These are phyloP conservation scores for Phanerochaete sordida DNA, from an alignment of 768 basidiomycete genomes.

Conservation along the genomic window DNA sequence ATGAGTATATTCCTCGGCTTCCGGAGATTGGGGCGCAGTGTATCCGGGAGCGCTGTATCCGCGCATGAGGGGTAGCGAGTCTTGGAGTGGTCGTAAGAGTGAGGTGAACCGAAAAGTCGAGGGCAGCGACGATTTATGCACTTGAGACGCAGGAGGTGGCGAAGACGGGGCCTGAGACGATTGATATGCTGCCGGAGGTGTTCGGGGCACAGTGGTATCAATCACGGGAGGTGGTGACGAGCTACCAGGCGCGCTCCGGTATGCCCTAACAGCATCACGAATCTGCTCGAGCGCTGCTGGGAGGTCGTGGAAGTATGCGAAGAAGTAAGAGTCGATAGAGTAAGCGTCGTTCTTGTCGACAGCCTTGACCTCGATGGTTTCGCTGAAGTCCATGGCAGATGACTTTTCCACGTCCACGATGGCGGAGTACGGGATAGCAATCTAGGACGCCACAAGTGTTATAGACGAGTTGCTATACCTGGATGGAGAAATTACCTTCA, in stretches of 20 bases:
- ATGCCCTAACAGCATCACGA: constrained; percentile 64
- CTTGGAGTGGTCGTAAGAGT: constrained; percentile 67
- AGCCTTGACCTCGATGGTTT: constrained; percentile 93
- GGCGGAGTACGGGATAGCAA: constrained; percentile 90
- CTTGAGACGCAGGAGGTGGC: constrained; percentile 38
- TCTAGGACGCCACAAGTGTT: constrained; percentile 36
- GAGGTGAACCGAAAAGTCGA: constrained; percentile 63
- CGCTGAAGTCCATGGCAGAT: constrained; percentile 90
- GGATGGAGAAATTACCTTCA: constrained; percentile 63
- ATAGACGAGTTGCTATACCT: background rate
- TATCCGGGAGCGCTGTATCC: constrained; percentile 23
- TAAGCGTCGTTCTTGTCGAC: constrained; percentile 77
- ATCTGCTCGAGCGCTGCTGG: constrained; percentile 77
- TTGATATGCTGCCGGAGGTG: background rate
- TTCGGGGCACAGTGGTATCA: constrained; percentile 22
- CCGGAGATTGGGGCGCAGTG: constrained; percentile 29
- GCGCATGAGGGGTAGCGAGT: constrained; percentile 39
- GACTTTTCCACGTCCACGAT: constrained; percentile 88
- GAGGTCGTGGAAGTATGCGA: constrained; percentile 89
- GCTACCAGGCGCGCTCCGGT: constrained; percentile 32
- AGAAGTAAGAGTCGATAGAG: constrained; percentile 86
- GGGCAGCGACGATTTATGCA: constrained; percentile 26
- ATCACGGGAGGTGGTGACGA: constrained; percentile 19
- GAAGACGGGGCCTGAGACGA: constrained; percentile 19
- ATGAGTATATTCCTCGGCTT: constrained; percentile 68